Evolutionary conservation across 768 basidiomycete species (phyloP).

Genomic region (Lactifluus subvellereus): DNA sequence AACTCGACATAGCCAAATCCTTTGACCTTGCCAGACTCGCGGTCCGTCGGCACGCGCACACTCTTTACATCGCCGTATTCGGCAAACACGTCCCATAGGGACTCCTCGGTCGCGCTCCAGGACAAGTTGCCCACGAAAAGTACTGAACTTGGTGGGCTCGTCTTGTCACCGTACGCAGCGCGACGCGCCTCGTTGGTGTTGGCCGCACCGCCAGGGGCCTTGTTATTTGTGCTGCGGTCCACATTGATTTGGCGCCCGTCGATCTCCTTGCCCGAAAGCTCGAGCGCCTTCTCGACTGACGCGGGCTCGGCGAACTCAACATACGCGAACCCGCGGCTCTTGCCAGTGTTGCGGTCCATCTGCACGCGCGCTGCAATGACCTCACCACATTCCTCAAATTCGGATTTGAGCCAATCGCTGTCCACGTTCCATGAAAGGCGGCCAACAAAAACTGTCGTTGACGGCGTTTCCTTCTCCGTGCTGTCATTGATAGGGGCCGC

Average conservation of each 20-base stretch:
- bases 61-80: conserved; percentile 81
- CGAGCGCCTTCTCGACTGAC: conserved; percentile 76
- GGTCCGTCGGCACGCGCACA: conserved; percentile 88
- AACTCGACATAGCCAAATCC: conserved; percentile 98
- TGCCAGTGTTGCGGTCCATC: conserved; percentile 74
- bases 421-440: conserved; percentile 95
- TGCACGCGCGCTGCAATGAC: conserved; percentile 86
- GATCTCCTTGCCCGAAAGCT: conserved; percentile 79
- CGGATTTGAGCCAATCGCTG: conserved; percentile 88
- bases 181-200: conserved; percentile 61
- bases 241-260: conserved; percentile 87
- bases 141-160: conserved; percentile 60
- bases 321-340: conserved; percentile 81
- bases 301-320: conserved; percentile 67
- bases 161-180: conserved; percentile 67
- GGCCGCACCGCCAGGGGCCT: conserved; percentile 39
- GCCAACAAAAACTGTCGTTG: conserved; percentile 82
- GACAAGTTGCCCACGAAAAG: conserved; percentile 91
- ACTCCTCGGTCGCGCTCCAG: conserved; percentile 74
- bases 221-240: conserved; percentile 58
- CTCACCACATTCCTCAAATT: conserved; percentile 87
- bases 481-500: conserved; percentile 37
- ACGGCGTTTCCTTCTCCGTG: conserved; percentile 39
- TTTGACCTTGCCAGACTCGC: conserved; percentile 85
- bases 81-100: conserved; percentile 84